These are phyloP conservation scores for Didymella pomorum DNA, from an alignment of 2,329 filamentous ascomycete species.

Conservation along the genomic window DNA sequence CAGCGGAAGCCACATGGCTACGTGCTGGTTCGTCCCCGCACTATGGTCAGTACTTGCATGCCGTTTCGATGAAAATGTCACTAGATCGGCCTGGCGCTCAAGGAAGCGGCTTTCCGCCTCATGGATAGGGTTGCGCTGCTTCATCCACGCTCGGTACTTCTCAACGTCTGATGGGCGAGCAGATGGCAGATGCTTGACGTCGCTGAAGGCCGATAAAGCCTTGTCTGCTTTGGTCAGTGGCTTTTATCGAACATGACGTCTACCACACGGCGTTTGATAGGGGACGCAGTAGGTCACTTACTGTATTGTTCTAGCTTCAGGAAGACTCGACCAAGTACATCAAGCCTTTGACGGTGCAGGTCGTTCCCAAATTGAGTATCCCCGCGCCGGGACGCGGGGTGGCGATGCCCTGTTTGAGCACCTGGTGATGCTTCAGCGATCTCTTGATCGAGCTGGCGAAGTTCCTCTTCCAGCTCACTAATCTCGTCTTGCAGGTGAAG, in stretches of 20 bases:
- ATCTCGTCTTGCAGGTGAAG: constrained; percentile 88
- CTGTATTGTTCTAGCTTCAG: constrained; percentile 74
- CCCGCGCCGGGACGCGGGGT: constrained; percentile 67
- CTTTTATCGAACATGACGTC: not conserved
- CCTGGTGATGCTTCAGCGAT: constrained; percentile 54
- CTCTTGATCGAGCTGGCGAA: constrained; percentile 72
- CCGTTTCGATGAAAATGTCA: constrained; percentile 49
- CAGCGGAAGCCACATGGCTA: constrained; percentile 48
- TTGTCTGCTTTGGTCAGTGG: constrained; percentile 47
- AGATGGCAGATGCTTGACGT: constrained; percentile 59
- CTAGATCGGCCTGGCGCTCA: constrained; percentile 62
- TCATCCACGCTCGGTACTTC: constrained; percentile 65
- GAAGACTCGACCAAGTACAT: constrained; percentile 69
- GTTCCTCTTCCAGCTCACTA: constrained; percentile 78
- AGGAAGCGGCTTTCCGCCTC: constrained; percentile 69
- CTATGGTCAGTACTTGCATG: constrained; percentile 24
- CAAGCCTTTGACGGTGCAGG: constrained; percentile 67
- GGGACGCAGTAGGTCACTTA: constrained; percentile 44
- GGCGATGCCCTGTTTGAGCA: constrained; percentile 37
- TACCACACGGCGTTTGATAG: constrained; percentile 7
- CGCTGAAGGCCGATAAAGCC: constrained; percentile 66
- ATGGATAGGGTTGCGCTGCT: constrained; percentile 63
- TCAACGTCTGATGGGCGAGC: constrained; percentile 62
- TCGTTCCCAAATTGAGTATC: constrained; percentile 65
- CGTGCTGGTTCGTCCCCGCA: constrained; percentile 32